phyloP scores from a whole-genome alignment of 2,329 filamentous ascomycete species.

The Sporothrix sp. region DNA sequence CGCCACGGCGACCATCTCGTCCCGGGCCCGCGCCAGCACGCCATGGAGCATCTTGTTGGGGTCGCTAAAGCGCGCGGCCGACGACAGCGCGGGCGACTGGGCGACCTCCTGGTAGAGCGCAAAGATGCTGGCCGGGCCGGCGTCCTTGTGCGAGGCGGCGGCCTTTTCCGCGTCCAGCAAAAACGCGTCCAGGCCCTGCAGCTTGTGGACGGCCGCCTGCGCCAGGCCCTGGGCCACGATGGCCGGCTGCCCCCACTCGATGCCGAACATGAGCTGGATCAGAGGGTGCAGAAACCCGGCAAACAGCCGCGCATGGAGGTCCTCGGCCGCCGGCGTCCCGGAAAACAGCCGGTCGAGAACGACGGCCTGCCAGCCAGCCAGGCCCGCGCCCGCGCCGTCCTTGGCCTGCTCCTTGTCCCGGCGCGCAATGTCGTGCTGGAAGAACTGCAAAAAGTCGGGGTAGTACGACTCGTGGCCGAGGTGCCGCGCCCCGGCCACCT shows the following conservation, averaged over 20 bases:
- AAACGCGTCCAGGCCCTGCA: neutral
- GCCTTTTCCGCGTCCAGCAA: conserved; percentile 1
- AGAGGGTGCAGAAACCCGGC: conserved; percentile 66
- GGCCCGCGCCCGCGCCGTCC: neutral
- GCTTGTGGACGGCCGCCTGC: conserved; percentile 59
- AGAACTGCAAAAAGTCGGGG: conserved; percentile 66
- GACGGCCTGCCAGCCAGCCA: conserved; percentile 37
- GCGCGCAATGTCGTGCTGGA: conserved; percentile 58
- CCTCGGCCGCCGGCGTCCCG: conserved; percentile 53
- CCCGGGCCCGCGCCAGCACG: conserved; percentile 50
- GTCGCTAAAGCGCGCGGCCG: conserved; percentile 42
- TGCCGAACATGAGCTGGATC: conserved; percentile 75
- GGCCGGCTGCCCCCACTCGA: conserved; percentile 74
- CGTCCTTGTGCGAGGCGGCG: neutral
- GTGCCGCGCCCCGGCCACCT: conserved; percentile 39
- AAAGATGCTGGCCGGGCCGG: conserved; percentile 31
- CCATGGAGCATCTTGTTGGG: conserved; percentile 59
- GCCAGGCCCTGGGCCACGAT: conserved; percentile 74
- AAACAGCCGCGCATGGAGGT: conserved; percentile 59
- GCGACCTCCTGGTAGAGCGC: conserved; percentile 53
- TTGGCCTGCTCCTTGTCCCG: conserved; percentile 30
- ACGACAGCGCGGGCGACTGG: conserved; percentile 45
- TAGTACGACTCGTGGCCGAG: conserved; percentile 58
- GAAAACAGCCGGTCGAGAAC: conserved; percentile 61
- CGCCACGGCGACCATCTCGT: conserved; percentile 54